Conservation (phyloP, 2,329 filamentous ascomycete genomes). For the Pseudogymnoascus sp. region DNA sequence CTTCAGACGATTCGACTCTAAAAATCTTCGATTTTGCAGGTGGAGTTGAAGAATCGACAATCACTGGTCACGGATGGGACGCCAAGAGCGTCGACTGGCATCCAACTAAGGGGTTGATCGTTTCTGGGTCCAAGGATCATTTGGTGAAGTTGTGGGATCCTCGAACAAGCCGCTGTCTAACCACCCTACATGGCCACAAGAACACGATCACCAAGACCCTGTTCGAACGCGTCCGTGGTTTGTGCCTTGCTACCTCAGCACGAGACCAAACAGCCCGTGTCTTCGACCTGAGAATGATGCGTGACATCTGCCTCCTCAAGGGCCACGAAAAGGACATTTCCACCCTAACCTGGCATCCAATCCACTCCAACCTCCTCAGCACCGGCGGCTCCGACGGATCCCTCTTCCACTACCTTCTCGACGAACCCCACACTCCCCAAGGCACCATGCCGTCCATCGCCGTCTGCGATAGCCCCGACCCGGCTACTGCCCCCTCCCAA, state of each 20-base stretch:
- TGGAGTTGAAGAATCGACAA: constrained; percentile 70
- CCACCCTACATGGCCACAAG: constrained; percentile 92
- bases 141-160: constrained; percentile 97
- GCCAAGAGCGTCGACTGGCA: constrained; percentile 98
- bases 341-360: constrained; percentile 85
- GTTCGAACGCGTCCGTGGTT: constrained; percentile 78
- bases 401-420: constrained; percentile 88
- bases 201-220: constrained; percentile 90
- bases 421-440: constrained; percentile 79
- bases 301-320: constrained; percentile 85
- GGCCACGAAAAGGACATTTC: constrained; percentile 96
- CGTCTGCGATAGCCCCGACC: constrained; percentile 78
- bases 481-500: constrained; percentile 70
- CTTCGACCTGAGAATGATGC: constrained; percentile 97
- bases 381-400: constrained; percentile 87
- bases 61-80: constrained; percentile 96
- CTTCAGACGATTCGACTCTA: constrained; percentile 84
- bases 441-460: constrained; percentile 65
- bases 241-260: constrained; percentile 83
- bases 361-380: constrained; percentile 80
- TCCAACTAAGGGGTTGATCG: constrained; percentile 83
- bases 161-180: constrained; percentile 79
- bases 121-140: constrained; percentile 96
- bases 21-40: constrained; percentile 96
- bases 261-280: constrained; percentile 88